A percentile compares a stretch with the other conserved stretches of the same genome.
Evolutionary conservation across 345 rosid genomes (phyloP).

Genomic region (Microthlaspi erraticum): DNA sequence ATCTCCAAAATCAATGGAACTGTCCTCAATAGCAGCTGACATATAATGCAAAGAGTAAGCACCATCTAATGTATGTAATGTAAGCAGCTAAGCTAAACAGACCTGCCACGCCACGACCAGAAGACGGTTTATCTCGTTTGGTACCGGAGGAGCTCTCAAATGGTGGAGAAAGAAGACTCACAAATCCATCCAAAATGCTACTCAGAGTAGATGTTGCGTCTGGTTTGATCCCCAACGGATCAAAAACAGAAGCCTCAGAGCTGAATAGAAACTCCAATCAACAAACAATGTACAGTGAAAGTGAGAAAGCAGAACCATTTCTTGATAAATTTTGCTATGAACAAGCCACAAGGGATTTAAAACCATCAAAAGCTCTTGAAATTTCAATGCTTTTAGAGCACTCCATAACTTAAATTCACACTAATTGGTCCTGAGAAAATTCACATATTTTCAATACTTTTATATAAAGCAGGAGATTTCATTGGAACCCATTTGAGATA

Average conservation of each 20-base stretch:
- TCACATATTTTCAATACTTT: conserved; percentile 7
- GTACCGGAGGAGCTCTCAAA: conserved; percentile 66
- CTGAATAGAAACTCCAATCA: conserved; percentile 57
- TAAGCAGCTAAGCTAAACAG: conserved; percentile 27
- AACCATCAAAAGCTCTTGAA: neutral
- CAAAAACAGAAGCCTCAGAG: conserved; percentile 61
- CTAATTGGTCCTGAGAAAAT: neutral
- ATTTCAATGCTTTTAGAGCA: neutral
- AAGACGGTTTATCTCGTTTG: conserved; percentile 66
- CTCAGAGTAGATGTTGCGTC: conserved; percentile 52
- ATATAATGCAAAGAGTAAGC: conserved; percentile 38
- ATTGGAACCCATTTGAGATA: neutral
- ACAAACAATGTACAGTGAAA: conserved; percentile 35
- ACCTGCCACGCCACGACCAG: conserved; percentile 92
- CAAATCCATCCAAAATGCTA: conserved; percentile 62
- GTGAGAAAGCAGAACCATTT: conserved; percentile 26
- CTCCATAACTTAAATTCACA: neutral
- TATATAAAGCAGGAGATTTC: neutral
- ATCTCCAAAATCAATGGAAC: conserved; percentile 96
- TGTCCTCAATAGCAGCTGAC: conserved; percentile 97
- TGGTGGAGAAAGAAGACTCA: conserved; percentile 59
- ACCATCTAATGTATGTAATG: conserved; percentile 24
- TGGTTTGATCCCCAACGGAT: conserved; percentile 81
- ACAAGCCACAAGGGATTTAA: neutral
- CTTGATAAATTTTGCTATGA: conserved; percentile 1